Evolutionary conservation across 306 rosid species (phyloP).

Genomic region (Vicia faba): DNA sequence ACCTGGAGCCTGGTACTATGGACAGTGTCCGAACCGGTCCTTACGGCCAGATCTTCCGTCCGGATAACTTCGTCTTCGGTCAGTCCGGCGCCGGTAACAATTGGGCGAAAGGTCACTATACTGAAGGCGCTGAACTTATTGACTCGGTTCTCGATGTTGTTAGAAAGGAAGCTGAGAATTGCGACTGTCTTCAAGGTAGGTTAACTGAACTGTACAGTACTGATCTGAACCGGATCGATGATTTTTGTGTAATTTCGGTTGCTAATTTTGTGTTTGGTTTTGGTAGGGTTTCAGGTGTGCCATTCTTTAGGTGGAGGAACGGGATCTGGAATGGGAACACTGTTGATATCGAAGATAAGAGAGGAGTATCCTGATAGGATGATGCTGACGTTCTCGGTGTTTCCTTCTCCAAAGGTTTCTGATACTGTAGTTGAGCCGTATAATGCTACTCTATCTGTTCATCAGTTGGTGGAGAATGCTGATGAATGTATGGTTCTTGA

Average conservation of each 20-base stretch:
- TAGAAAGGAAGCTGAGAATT: conserved; percentile 62
- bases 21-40: conserved; percentile 65
- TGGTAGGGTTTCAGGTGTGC: conserved; percentile 58
- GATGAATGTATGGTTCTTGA: conserved; percentile 67
- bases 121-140: conserved; percentile 63
- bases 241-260: conserved; percentile 16
- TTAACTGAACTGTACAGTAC: background rate
- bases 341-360: conserved; percentile 57
- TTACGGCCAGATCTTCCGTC: conserved; percentile 63
- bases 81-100: conserved; percentile 69
- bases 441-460: conserved; percentile 65
- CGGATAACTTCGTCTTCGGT: conserved; percentile 62
- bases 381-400: conserved; percentile 64
- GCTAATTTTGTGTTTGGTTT: background rate
- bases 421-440: conserved; percentile 68
- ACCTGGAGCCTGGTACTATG: conserved; percentile 63
- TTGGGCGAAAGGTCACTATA: conserved; percentile 66
- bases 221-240: background rate
- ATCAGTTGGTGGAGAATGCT: conserved; percentile 66
- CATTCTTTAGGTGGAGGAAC: conserved; percentile 66
- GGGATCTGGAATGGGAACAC: conserved; percentile 65
- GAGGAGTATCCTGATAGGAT: conserved; percentile 67
- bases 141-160: conserved; percentile 64
- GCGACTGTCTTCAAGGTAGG: conserved; percentile 61
- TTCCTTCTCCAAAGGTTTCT: conserved; percentile 61